Conservation (phyloP, 2,329 filamentous ascomycete species). For the Capronia coronata region DNA sequence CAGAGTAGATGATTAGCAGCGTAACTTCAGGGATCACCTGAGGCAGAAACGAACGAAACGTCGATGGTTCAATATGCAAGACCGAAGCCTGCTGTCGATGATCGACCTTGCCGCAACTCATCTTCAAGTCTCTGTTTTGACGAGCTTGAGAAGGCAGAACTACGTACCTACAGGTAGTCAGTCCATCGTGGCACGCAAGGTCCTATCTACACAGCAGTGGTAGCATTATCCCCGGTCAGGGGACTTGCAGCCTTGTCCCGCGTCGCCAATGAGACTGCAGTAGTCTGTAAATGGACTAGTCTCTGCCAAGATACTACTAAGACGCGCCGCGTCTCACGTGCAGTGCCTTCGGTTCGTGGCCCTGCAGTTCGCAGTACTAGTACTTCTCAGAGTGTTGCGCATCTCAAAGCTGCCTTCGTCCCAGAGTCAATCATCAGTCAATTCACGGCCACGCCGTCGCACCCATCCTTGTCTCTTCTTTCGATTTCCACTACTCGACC, state of each 20-base stretch:
- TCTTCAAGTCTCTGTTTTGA: no score
- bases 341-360: not conserved
- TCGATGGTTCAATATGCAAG: no score
- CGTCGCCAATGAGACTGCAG: not conserved
- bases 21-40: no score
- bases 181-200: no score
- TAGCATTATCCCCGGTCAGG: no score
- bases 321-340: not conserved
- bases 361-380: not conserved
- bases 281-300: not conserved
- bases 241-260: not conserved
- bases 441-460: not conserved
- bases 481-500: not conserved
- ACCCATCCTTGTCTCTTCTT: not conserved
- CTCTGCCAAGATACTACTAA: not conserved
- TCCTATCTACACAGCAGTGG: no score
- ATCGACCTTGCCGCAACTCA: no score
- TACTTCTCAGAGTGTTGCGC: slow-evolving; percentile 6
- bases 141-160: no score
- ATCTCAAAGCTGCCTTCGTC: slow-evolving; percentile 11
- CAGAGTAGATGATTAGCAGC: no score
- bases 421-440: not conserved
- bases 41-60: no score
- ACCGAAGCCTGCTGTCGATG: no score
- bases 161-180: no score